A percentile compares a stretch with the other conserved stretches of the same genome.
Conservation (phyloP, 495 filamentous ascomycete genomes). For the Penicillium verhagenii region DNA sequence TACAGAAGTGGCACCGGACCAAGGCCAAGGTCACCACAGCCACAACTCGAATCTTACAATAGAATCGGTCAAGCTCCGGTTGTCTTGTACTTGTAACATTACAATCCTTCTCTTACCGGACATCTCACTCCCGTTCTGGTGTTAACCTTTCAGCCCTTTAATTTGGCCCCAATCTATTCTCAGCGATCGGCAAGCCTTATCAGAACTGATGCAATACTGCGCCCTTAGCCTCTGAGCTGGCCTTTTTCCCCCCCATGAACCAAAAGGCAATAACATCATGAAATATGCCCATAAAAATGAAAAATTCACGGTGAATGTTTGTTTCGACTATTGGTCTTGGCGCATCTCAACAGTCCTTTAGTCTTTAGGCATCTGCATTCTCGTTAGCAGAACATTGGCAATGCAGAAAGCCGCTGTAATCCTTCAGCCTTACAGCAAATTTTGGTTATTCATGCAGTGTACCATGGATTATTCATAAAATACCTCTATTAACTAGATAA, state of each 20-base stretch:
- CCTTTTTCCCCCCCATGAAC: too few relatives aligned
- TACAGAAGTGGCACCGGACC: not conserved
- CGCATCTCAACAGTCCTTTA: constrained; percentile 6
- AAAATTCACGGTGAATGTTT: not conserved
- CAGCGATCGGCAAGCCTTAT: not conserved
- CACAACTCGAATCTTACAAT: not conserved
- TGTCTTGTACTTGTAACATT: not conserved
- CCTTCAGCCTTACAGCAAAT: constrained; percentile 4
- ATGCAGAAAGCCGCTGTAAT: not conserved
- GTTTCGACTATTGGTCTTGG: constrained; percentile 10
- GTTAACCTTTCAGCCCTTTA: not conserved
- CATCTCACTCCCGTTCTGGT: not conserved
- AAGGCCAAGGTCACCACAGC: not conserved
- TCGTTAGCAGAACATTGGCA: not conserved
- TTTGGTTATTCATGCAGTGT: not conserved
- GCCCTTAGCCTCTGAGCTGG: not conserved
- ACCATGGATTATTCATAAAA: not conserved
- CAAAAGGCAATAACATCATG: too few relatives aligned
- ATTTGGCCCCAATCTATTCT: constrained; percentile 1
- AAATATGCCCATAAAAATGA: too few relatives aligned
- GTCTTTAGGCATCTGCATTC: constrained; percentile 18
- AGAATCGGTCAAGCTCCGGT: not conserved
- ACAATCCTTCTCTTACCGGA: not conserved
- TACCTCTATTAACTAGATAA: not conserved
- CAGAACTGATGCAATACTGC: not conserved